phyloP scores from a whole-genome alignment of 257 asterid genomes.

The Solanum okadae region DNA sequence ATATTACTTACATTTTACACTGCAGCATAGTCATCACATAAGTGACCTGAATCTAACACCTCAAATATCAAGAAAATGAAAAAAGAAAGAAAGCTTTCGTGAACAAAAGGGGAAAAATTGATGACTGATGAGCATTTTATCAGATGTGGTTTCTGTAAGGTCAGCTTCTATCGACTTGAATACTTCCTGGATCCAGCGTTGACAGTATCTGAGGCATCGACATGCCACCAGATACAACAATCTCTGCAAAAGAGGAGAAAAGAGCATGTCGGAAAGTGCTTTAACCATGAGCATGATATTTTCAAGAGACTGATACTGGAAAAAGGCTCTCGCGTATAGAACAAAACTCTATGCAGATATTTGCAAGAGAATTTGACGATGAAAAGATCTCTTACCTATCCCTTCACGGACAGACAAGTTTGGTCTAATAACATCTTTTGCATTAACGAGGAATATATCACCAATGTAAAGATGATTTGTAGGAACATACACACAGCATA shows the following conservation, averaged over 20 bases:
- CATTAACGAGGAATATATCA: constrained; percentile 36
- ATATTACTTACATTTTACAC: constrained; percentile 10
- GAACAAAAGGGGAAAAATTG: background rate
- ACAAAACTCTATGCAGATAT: background rate
- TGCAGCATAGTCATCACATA: background rate
- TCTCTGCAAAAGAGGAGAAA: constrained; percentile 19
- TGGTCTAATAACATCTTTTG: constrained; percentile 43
- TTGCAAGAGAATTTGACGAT: background rate
- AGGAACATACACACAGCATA: constrained; percentile 46
- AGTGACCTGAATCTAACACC: constrained; percentile 3
- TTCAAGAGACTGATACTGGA: background rate
- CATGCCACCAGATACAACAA: constrained; percentile 50
- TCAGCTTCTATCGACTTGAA: constrained; percentile 20
- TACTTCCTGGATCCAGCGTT: constrained; percentile 20
- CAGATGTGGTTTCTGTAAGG: constrained; percentile 9
- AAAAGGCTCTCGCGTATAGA: background rate
- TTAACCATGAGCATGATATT: background rate
- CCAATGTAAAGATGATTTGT: constrained; percentile 49
- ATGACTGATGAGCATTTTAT: background rate
- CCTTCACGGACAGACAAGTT: constrained; percentile 50
- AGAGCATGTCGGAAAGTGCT: background rate
- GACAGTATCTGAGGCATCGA: constrained; percentile 43
- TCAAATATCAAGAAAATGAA: background rate
- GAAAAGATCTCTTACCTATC: constrained; percentile 23
- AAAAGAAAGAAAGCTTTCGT: background rate